These are phyloP conservation scores for Myxozyma mucilagina DNA, from an alignment of 805 yeast species.

Conservation along the genomic window DNA sequence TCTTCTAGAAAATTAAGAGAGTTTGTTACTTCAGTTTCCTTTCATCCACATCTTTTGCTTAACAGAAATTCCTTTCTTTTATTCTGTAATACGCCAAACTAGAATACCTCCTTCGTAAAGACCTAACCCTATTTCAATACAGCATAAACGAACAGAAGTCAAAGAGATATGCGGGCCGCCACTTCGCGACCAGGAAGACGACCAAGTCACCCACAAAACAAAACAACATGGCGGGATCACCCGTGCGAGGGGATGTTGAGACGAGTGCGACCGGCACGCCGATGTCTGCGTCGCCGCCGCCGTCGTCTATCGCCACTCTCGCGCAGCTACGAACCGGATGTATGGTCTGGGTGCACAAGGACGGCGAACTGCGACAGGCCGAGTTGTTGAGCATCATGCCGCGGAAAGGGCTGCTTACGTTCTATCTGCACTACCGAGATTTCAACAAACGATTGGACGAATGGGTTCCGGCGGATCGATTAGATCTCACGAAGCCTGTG, in stretches of 20 bases:
- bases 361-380: constrained; percentile 75
- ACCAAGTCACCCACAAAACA: neutral
- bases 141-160: too few relatives aligned
- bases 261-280: too few relatives aligned
- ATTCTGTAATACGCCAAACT: too few relatives aligned
- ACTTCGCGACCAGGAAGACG: too few relatives aligned
- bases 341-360: constrained; percentile 79
- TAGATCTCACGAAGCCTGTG: constrained; percentile 70
- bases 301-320: constrained; percentile 29
- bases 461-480: constrained; percentile 76
- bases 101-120: too few relatives aligned
- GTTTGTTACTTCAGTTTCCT: too few relatives aligned
- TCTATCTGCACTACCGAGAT: constrained; percentile 91
- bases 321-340: constrained; percentile 56
- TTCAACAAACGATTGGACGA: constrained; percentile 96
- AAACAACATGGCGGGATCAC: neutral
- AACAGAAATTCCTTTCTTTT: too few relatives aligned
- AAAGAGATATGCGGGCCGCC: too few relatives aligned
- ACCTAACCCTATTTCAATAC: too few relatives aligned
- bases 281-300: constrained; percentile 27
- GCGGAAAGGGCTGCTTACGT: constrained; percentile 73
- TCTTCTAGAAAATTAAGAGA: too few relatives aligned
- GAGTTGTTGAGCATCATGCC: constrained; percentile 77
- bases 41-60: too few relatives aligned
- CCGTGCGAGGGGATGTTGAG: too few relatives aligned